Evolutionary conservation across 1,284 basidiomycete species (phyloP).

Genomic region (Moniliophthora roreri): DNA sequence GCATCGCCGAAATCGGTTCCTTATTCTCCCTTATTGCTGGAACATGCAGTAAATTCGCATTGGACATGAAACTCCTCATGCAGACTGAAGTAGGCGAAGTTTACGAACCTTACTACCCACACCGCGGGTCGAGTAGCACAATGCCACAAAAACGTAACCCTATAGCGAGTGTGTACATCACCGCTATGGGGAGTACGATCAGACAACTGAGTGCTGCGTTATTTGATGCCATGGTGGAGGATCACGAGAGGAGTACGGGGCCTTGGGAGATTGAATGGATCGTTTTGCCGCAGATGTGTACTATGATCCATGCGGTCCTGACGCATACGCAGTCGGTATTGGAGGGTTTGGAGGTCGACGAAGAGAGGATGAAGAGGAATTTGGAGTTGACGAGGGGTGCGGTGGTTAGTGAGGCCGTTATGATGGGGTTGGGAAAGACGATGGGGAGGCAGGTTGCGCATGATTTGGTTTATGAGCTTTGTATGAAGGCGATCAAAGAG

Average conservation of each 20-base stretch:
- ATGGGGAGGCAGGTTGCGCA: conserved; percentile 42
- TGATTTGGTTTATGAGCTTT: conserved; percentile 42
- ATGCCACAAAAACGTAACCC: conserved; percentile 49
- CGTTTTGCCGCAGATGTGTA: conserved; percentile 40
- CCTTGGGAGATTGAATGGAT: conserved; percentile 51
- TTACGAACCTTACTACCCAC: conserved; percentile 38
- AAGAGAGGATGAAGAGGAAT: conserved; percentile 37
- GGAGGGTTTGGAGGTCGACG: conserved; percentile 37
- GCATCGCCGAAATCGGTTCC: conserved; percentile 39
- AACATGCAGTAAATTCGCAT: conserved; percentile 42
- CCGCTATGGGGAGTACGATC: conserved; percentile 37
- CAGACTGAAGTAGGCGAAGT: conserved; percentile 45
- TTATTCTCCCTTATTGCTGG: conserved; percentile 40
- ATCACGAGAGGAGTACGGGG: conserved; percentile 46
- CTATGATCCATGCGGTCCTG: conserved; percentile 37
- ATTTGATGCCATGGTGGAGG: conserved; percentile 45
- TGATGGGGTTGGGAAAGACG: conserved; percentile 41
- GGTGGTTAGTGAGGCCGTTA: conserved; percentile 43
- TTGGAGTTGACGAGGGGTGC: conserved; percentile 35
- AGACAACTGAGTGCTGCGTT: conserved; percentile 34
- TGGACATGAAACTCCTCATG: conserved; percentile 44
- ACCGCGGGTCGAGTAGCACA: conserved; percentile 43
- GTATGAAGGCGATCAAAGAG: conserved; percentile 26
- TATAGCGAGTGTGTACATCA: conserved; percentile 41
- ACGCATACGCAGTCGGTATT: conserved; percentile 33